These are phyloP conservation scores for Bocquillonia castaneifolia DNA, from an alignment of 441 rosid species.

Conservation along the genomic window DNA sequence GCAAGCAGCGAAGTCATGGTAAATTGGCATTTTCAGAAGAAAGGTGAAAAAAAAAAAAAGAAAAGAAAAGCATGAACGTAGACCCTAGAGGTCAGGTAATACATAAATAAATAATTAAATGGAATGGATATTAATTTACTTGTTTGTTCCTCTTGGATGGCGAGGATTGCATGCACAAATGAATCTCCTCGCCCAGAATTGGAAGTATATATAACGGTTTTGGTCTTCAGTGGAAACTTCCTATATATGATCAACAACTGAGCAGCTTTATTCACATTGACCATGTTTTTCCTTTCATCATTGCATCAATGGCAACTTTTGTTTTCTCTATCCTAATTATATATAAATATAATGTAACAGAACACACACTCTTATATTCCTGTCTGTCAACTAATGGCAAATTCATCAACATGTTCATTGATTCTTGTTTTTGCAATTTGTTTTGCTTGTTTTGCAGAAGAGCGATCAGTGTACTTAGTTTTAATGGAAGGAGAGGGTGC, in stretches of 20 bases:
- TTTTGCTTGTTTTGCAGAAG: constrained; percentile 35
- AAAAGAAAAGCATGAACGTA: neutral
- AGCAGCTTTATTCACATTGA: constrained; percentile 39
- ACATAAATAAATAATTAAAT: too few species aligned
- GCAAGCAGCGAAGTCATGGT: too few species aligned
- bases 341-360: neutral
- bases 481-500: constrained; percentile 53
- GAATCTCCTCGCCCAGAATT: neutral
- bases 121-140: too few species aligned
- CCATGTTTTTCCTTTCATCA: constrained; percentile 13
- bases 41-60: neutral
- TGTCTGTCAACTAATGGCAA: constrained; percentile 1
- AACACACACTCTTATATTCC: neutral
- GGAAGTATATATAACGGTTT: constrained; percentile 13
- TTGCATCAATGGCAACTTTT: neutral
- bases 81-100: too few species aligned
- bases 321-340: neutral
- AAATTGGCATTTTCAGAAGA: neutral
- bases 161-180: constrained; percentile 9
- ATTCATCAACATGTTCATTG: constrained; percentile 6
- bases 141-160: too few species aligned
- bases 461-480: constrained; percentile 41
- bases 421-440: constrained; percentile 15
- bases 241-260: neutral
- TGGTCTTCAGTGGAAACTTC: neutral